Evolutionary conservation across 176 grass and related monocot genomes (phyloP).

Genomic region (Puya raimondii): DNA sequence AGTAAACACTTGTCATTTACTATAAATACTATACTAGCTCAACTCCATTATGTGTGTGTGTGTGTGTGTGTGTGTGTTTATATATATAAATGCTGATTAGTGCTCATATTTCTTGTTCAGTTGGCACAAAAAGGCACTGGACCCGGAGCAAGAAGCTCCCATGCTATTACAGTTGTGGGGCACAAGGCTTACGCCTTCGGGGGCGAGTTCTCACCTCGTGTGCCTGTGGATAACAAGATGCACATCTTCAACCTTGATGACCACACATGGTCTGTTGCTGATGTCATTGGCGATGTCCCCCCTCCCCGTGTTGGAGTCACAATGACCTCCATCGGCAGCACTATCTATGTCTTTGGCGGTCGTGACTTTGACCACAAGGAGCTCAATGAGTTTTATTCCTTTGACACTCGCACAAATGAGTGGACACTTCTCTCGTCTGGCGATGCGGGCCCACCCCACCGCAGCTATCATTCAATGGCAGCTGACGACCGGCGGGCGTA

Average conservation of each 20-base stretch:
- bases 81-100: neutral
- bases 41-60: neutral
- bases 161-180: conserved; percentile 56
- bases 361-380: conserved; percentile 69
- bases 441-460: conserved; percentile 39
- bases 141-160: conserved; percentile 74
- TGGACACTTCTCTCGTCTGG: conserved; percentile 59
- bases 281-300: conserved; percentile 41
- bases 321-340: conserved; percentile 46
- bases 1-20: too few relatives aligned
- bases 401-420: conserved; percentile 35
- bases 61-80: neutral
- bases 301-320: conserved; percentile 79
- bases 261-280: conserved; percentile 46
- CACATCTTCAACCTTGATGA: conserved; percentile 58
- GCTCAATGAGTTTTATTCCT: conserved; percentile 74
- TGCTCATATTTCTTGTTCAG: conserved; percentile 15
- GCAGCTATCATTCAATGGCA: conserved; percentile 84
- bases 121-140: conserved; percentile 51
- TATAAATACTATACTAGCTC: too few relatives aligned
- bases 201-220: conserved; percentile 77
- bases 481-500: conserved; percentile 44
- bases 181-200: conserved; percentile 68
- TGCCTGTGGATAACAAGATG: conserved; percentile 79
- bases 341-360: conserved; percentile 61